A percentile compares a stretch with the other conserved stretches of the same genome.
These are phyloP conservation scores for Starmerella powellii DNA, from an alignment of 805 yeast genomes.

Conservation along the genomic window DNA sequence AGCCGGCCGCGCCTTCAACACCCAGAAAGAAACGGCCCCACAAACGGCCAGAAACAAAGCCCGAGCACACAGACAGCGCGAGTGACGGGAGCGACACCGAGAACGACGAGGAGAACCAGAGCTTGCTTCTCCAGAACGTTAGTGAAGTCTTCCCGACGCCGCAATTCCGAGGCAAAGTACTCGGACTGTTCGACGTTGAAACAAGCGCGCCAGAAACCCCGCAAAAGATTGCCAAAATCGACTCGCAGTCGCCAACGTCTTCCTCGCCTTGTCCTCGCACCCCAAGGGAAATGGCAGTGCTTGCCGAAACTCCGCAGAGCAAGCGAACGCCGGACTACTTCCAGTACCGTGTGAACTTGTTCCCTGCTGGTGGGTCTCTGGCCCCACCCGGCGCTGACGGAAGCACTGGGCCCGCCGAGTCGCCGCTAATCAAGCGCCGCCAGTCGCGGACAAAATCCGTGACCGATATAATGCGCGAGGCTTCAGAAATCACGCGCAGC, in stretches of 20 bases:
- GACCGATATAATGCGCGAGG: constrained; percentile 13
- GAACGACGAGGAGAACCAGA: constrained; percentile 2
- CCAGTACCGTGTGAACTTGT: constrained; percentile 9
- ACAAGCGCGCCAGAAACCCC: constrained; percentile 14
- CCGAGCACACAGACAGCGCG: background rate
- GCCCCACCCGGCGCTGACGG: background rate
- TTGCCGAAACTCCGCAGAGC: constrained; percentile 17
- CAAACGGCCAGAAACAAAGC: background rate
- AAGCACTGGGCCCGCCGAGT: constrained; percentile 3
- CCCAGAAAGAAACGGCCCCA: background rate
- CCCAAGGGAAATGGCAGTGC: background rate
- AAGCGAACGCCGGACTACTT: constrained; percentile 19
- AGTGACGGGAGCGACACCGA: constrained; percentile 2
- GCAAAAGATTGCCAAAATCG: background rate
- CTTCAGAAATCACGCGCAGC: constrained; percentile 1
- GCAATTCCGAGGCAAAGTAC: constrained; percentile 15
- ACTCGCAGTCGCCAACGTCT: background rate
- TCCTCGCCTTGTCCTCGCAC: constrained; percentile 3
- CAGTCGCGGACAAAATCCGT: constrained; percentile 12
- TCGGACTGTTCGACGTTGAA: constrained; percentile 21
- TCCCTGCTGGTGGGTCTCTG: constrained; percentile 1
- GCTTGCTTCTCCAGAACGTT: background rate
- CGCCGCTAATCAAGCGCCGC: constrained; percentile 14
- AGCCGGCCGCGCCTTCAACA: constrained; percentile 3
- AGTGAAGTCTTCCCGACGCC: constrained; percentile 21